Conservation (phyloP, 495 filamentous ascomycete genomes). For the Annulohypoxylon stygium region DNA sequence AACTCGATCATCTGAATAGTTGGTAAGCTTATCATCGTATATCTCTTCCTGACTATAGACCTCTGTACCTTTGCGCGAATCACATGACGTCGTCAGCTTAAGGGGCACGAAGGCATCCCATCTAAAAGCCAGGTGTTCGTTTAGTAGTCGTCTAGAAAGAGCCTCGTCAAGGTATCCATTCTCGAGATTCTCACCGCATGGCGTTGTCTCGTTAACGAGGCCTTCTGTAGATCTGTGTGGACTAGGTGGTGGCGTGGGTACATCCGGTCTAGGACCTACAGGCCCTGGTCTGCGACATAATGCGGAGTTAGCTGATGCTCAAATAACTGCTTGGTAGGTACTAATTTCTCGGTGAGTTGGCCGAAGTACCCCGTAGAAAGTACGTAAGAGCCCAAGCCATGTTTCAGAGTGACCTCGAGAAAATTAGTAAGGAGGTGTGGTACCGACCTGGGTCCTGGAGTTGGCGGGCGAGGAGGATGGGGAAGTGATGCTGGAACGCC, state of each 20-base stretch:
- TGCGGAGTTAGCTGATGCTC: constrained; percentile 13
- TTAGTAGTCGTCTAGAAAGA: constrained; percentile 5
- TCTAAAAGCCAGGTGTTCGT: constrained; percentile 3
- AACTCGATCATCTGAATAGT: constrained; percentile 19
- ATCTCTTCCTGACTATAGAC: background rate
- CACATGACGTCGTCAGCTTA: constrained; percentile 12
- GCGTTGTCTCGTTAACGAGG: background rate
- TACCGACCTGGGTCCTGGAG: constrained; percentile 47
- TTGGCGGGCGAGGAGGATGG: constrained; percentile 48
- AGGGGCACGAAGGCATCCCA: background rate
- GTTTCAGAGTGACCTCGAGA: constrained; percentile 23
- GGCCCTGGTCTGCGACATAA: constrained; percentile 45
- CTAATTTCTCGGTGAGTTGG: constrained; percentile 11
- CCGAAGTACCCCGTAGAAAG: background rate
- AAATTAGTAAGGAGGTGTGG: constrained; percentile 3
- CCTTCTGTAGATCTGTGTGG: constrained; percentile 32
- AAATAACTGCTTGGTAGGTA: background rate
- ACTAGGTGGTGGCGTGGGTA: constrained; percentile 52
- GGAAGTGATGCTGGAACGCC: constrained; percentile 31
- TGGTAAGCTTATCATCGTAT: constrained; percentile 45
- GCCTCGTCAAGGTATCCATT: background rate
- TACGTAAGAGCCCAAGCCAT: constrained; percentile 22
- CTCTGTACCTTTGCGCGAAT: constrained; percentile 1
- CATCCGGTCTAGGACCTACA: constrained; percentile 43
- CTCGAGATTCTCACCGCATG: background rate